A percentile compares a stretch with the other conserved stretches of the same genome.
phyloP scores from a whole-genome alignment of 495 filamentous ascomycete species.

The Hamigera avellanea region DNA sequence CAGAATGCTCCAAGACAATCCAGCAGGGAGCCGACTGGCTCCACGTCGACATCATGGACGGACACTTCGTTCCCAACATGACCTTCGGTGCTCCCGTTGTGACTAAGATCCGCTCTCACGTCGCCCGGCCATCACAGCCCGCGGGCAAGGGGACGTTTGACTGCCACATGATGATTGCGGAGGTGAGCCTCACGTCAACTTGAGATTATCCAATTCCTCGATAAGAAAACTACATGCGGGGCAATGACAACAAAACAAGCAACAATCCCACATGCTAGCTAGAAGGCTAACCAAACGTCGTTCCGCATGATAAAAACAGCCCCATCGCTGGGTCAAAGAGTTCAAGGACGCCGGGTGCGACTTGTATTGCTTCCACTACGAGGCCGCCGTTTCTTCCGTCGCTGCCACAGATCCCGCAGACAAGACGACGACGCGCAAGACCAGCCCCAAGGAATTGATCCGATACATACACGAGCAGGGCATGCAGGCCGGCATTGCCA shows the following conservation, averaged over 20 bases:
- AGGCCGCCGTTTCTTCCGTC: constrained; percentile 78
- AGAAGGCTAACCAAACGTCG: too few relatives aligned
- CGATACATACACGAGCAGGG: constrained; percentile 78
- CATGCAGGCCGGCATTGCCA: constrained; percentile 86
- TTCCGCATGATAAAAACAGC: constrained; percentile 35
- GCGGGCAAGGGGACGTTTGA: constrained; percentile 85
- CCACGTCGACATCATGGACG: constrained; percentile 83
- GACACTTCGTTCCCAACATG: constrained; percentile 97
- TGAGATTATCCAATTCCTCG: background rate
- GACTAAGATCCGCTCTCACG: constrained; percentile 77
- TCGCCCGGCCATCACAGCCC: constrained; percentile 46
- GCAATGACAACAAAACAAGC: too few relatives aligned
- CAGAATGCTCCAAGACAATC: constrained; percentile 75
- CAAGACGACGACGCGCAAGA: constrained; percentile 48
- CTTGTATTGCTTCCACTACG: constrained; percentile 98
- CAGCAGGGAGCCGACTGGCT: constrained; percentile 71
- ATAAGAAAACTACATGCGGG: background rate
- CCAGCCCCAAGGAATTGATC: constrained; percentile 75
- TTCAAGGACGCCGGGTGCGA: constrained; percentile 93
- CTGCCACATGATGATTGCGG: constrained; percentile 99
- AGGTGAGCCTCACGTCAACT: constrained; percentile 42
- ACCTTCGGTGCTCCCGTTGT: constrained; percentile 94
- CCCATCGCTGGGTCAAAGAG: constrained; percentile 93
- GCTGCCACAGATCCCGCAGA: constrained; percentile 70
- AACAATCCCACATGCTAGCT: too few relatives aligned